phyloP scores from a whole-genome alignment of 768 basidiomycete species.

The Tricholoma terreum region DNA sequence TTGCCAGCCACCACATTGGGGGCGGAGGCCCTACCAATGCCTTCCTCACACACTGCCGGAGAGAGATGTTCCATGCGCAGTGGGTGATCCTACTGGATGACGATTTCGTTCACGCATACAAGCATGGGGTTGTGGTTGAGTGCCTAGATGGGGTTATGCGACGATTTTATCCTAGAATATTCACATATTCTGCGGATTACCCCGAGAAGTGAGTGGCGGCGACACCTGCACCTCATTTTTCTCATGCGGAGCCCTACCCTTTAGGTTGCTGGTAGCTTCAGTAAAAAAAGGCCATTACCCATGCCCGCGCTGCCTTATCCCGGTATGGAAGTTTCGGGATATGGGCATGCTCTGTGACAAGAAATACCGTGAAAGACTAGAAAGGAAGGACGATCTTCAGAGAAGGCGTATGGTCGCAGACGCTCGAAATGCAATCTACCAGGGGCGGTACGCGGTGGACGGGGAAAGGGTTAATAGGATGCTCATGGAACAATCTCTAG shows the following conservation, averaged over 20 bases:
- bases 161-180: constrained; percentile 22
- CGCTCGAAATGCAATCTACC: constrained; percentile 25
- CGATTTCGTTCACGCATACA: no score
- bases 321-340: neutral
- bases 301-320: constrained; percentile 33
- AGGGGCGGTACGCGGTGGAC: constrained; percentile 22
- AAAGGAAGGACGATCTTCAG: constrained; percentile 6
- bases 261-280: constrained; percentile 20
- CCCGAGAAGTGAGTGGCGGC: constrained; percentile 22
- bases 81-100: constrained; percentile 22
- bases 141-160: constrained; percentile 19
- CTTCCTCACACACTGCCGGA: constrained; percentile 18
- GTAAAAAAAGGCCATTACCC: constrained; percentile 27
- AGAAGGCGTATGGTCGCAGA: constrained; percentile 10
- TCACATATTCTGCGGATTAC: no score
- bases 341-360: neutral
- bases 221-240: neutral
- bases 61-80: constrained; percentile 24
- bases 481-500: constrained; percentile 19
- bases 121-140: no score
- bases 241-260: constrained; percentile 1
- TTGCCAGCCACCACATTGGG: neutral
- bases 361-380: neutral
- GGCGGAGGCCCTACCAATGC: neutral
- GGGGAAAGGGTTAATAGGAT: constrained; percentile 20